Base-by-base conservation (phyloP, 306 rosid genomes). In the Quercus robur region DNA sequence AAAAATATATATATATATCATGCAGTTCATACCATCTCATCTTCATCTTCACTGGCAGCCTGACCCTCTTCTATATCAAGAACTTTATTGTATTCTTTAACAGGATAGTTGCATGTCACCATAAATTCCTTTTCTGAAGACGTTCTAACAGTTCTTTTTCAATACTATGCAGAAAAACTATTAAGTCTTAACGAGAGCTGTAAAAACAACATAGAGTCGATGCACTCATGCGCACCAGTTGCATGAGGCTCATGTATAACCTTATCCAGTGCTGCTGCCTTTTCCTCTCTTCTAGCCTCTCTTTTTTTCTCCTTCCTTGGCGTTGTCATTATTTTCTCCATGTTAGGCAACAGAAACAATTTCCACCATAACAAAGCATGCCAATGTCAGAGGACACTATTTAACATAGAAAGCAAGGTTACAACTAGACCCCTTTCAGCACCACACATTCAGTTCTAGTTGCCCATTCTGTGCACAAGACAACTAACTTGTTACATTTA, bases 251-350 rank as follows among this genome's bases (percentile, higher is more conserved):
- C 56, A 77, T 75, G 30, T 71, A 78, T 17, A 83, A 93, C 97
- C 97, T 90, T 91, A 2, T 90, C 90, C 78, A 93, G 54, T 64
- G 81, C 46, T 75, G 95, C 95, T 59, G 94, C 99, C 23, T 75
- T 88, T 87, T 84, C 94, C 82, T 93, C 87, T 88, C 99, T 92
- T 87, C 97, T 91, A 83, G 89, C 78, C 78, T 92, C 97, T 86
- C 97, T 91, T 88, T 89, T 94, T 76, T 49, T 89, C 82, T 92
- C 86, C 78, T 94, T 94, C 76, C 97, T 91, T 66, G 97, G 98
- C 13, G 84, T 71, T 6, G 97, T 92, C 91, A 88, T 84, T 83
- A 91, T 90, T 83, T 91, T 92, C 91, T 94, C 97, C 89, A 95
- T 94, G 85, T 54, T 68, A 19, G 71, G 77, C 14, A 70, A n/a